Percentiles rank a stretch among this genome's conserved stretches.
Conservation (phyloP, 2,329 filamentous ascomycete genomes). For the Thielaviopsis euricoi region DNA sequence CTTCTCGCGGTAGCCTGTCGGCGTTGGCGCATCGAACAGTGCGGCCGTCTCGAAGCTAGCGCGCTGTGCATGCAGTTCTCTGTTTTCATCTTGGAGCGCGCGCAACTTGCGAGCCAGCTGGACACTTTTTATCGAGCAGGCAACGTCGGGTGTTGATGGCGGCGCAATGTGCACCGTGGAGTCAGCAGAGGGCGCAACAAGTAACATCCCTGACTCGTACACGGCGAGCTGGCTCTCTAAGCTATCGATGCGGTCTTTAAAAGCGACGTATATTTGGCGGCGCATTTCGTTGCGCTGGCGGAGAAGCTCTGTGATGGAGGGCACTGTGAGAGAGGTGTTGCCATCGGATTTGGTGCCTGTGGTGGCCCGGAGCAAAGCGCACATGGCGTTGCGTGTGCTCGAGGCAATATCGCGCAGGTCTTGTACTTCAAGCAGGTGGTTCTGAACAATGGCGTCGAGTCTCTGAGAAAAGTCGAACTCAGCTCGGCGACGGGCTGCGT, state of each 20-base stretch:
- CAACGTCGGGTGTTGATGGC: neutral
- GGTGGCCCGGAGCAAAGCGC: neutral
- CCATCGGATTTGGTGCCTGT: neutral
- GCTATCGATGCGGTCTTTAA: neutral
- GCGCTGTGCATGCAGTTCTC: neutral
- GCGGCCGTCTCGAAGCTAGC: neutral
- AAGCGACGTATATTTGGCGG: neutral
- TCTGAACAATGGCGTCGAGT: neutral
- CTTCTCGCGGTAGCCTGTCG: neutral
- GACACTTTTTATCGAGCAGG: neutral
- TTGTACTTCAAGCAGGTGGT: neutral
- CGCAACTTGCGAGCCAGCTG: neutral
- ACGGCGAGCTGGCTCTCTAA: neutral
- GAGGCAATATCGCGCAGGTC: neutral
- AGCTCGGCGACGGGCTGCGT: neutral
- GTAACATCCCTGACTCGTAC: neutral
- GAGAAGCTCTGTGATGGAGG: neutral
- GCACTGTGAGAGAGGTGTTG: neutral
- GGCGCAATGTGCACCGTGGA: neutral
- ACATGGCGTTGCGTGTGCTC: neutral
- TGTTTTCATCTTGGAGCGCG: neutral
- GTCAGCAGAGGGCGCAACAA: neutral
- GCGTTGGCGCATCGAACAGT: neutral
- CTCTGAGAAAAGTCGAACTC: neutral
- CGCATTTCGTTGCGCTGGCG: neutral